Percentiles rank a stretch among this genome's conserved stretches.
Conservation (phyloP, 331 rosid genomes). For the Prunus yedoensis region DNA sequence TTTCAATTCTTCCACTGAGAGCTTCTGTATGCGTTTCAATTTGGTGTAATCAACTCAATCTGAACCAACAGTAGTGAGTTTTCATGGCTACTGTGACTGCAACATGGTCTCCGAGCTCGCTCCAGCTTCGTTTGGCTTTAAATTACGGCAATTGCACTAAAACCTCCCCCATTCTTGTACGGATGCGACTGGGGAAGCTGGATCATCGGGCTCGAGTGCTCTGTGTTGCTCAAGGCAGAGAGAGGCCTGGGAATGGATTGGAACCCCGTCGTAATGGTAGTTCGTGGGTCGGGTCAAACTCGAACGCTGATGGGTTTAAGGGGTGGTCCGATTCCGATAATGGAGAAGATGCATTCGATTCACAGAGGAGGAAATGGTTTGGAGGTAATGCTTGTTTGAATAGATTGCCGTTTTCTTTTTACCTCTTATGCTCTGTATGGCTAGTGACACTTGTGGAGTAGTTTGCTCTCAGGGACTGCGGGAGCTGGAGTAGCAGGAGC, state of each 20-base stretch:
- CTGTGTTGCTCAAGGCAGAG: slow-evolving; percentile 36
- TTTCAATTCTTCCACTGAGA: no score
- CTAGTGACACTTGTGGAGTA: slow-evolving; percentile 43
- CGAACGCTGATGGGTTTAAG: slow-evolving; percentile 49
- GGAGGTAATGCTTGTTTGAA: slow-evolving; percentile 53
- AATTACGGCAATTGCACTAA: no score
- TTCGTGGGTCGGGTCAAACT: slow-evolving; percentile 40
- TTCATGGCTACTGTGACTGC: no score
- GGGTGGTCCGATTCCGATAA: slow-evolving; percentile 74
- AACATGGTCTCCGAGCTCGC: no score
- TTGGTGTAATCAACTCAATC: no score
- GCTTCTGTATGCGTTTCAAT: no score
- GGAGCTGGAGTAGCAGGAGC: no score
- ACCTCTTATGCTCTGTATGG: neutral
- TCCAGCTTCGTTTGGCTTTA: no score
- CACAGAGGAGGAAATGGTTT: slow-evolving; percentile 41
- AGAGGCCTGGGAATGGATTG: slow-evolving; percentile 11
- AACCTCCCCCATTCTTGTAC: no score
- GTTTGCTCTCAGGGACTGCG: slow-evolving; percentile 19
- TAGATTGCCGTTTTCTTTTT: no score
- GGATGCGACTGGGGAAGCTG: neutral
- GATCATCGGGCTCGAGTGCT: slow-evolving; percentile 42
- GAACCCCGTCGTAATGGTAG: slow-evolving; percentile 21
- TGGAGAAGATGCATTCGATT: slow-evolving; percentile 28
- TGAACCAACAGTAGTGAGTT: no score